Evolutionary conservation across 345 rosid genomes (phyloP).

Genomic region (Brassica incana): DNA sequence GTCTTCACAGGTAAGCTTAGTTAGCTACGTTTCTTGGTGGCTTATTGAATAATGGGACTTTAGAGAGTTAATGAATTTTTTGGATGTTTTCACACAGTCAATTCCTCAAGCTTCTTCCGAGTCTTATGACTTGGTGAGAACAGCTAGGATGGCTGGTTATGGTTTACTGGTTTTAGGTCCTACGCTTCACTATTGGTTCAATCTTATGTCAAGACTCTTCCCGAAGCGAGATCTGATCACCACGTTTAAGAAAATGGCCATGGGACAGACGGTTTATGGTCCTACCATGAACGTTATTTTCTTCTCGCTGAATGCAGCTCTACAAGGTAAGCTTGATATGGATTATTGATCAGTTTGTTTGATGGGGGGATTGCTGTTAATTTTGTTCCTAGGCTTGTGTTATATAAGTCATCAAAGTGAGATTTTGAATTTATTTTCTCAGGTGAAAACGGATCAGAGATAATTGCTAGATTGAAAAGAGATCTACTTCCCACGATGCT

Average conservation of each 20-base stretch:
- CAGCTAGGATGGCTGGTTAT: constrained; percentile 82
- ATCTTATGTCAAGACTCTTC: constrained; percentile 63
- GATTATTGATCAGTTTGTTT: neutral
- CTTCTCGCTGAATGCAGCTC: constrained; percentile 69
- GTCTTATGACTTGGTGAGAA: constrained; percentile 73
- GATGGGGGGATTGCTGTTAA: neutral
- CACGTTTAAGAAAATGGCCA: constrained; percentile 78
- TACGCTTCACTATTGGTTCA: constrained; percentile 83
- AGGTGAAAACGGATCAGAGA: constrained; percentile 77
- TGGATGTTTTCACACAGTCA: constrained; percentile 42
- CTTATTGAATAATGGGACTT: neutral
- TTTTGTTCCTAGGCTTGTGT: neutral
- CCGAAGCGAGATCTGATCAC: constrained; percentile 75
- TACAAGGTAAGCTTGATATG: constrained; percentile 61
- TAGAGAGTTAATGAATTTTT: neutral
- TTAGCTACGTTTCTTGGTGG: neutral
- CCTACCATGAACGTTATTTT: constrained; percentile 79
- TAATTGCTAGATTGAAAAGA: constrained; percentile 73
- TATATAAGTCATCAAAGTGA: neutral
- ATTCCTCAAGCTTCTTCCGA: constrained; percentile 47
- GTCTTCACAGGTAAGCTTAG: constrained; percentile 73
- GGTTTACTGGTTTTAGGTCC: constrained; percentile 81
- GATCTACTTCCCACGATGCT: constrained; percentile 77
- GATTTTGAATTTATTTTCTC: constrained; percentile 10
- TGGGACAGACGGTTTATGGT: constrained; percentile 80